Base-by-base conservation (phyloP, 2,329 filamentous ascomycete species). In the Stachybotrys echinatus region DNA sequence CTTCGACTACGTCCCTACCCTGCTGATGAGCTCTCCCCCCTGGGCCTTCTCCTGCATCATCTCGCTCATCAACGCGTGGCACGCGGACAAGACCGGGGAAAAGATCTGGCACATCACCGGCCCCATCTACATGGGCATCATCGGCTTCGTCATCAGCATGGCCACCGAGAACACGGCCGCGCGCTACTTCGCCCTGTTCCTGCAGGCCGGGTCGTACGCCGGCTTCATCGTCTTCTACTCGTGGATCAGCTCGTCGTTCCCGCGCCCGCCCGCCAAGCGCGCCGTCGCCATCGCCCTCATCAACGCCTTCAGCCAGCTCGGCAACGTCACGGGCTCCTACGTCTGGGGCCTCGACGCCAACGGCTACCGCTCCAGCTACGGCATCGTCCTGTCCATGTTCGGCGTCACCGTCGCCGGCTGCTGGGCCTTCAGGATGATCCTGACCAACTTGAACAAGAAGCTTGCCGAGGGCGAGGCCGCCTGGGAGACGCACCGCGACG, bases 351-450 rank as follows among this genome's bases (percentile, higher is more conserved):
- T 85, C 46, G 67, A 72, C 21, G 80, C 74, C 0, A 76, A 85
- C 53, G 83, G 83, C 0, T 85, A 74, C 69, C 75, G 82, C 54
- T 77, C 80, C 68, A 84, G 80, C 53, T 85, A 85, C 57, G 82
- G 80, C 4, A 82, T 86, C 50, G 83, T 85, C 5, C 75, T 77
- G 14, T 72, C 79, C 59, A 85, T 85, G 82, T 85, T 84, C 58
- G 80, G 79, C 4, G 57, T 81, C 39, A 80, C 82, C 0, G 75
- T 83, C 27, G 34, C 72, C 0, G 80, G 79, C 5, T 83, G 75
- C 63, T 71, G 65, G 47, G 50, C 65, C 27, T 75, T 81, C 68
- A 70, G 73, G 19, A 50, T 68, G 55, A 72, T 80, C 49, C 68
- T 82, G 5, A 50, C 61, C 6, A 61, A 66, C 49, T 60, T 77